These are phyloP conservation scores for Aspergillus novofumigatus DNA, from an alignment of 2,329 filamentous ascomycete genomes.

Conservation along the genomic window DNA sequence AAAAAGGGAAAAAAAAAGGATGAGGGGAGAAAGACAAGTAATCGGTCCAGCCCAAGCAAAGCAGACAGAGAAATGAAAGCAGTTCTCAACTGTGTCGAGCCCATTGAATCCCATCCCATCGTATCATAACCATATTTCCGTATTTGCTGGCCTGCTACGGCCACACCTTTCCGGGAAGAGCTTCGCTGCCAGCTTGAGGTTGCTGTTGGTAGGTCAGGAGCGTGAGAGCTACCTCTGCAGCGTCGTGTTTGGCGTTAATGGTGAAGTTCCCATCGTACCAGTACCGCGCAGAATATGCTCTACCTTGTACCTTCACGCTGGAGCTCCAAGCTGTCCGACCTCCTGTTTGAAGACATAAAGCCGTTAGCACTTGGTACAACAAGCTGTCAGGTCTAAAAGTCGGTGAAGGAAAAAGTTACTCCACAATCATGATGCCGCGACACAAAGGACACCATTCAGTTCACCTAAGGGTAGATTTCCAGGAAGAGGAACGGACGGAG, in stretches of 20 bases:
- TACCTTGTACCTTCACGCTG: conserved; percentile 66
- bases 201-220: conserved; percentile 23
- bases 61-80: background rate
- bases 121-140: conserved; percentile 1
- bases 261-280: conserved; percentile 90
- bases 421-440: conserved; percentile 23
- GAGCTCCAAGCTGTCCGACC: conserved; percentile 90
- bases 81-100: background rate
- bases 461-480: conserved; percentile 10
- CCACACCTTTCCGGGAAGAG: conserved; percentile 22
- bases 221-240: conserved; percentile 69
- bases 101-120: background rate
- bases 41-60: background rate
- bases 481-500: background rate
- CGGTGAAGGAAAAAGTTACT: conserved; percentile 31
- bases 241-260: conserved; percentile 85
- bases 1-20: background rate
- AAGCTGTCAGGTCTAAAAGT: conserved; percentile 26
- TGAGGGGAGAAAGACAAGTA: background rate
- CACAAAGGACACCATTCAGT: conserved; percentile 9
- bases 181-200: conserved; percentile 7
- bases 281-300: conserved; percentile 66
- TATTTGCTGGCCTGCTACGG: conserved; percentile 14
- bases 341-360: conserved; percentile 49
- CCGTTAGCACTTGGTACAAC: conserved; percentile 19